Percentiles rank a stretch among this genome's conserved stretches.
Evolutionary conservation across 2,329 filamentous ascomycete species (phyloP).

Genomic region (Aspergillus hortae): DNA sequence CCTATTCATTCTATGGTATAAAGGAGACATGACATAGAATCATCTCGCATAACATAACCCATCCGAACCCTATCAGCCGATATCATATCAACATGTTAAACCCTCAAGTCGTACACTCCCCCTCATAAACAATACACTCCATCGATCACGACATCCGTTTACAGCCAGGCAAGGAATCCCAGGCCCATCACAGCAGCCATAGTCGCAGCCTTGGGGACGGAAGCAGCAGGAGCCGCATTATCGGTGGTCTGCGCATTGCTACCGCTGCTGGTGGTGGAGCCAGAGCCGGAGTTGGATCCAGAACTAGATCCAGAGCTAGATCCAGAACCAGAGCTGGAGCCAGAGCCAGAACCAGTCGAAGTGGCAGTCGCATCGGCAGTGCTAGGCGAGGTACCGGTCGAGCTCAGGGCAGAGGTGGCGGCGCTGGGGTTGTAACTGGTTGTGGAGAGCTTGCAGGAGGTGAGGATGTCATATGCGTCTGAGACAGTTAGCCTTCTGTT

Average conservation of each 20-base stretch:
- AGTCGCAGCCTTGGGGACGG: conserved; percentile 13
- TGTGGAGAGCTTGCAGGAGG: conserved; percentile 23
- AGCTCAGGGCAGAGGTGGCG: conserved; percentile 16
- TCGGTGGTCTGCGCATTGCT: not conserved
- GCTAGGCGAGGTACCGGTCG: not conserved
- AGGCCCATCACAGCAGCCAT: conserved; percentile 22
- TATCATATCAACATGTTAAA: not conserved
- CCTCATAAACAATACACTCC: no score
- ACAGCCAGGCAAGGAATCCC: conserved; percentile 24
- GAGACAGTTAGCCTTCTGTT: conserved; percentile 5
- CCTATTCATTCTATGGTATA: not conserved
- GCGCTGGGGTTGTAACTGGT: conserved; percentile 24
- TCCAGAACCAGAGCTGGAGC: not conserved
- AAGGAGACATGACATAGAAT: not conserved
- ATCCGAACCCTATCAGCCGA: not conserved
- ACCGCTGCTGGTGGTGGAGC: not conserved
- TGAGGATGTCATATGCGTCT: conserved; percentile 31
- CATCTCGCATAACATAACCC: not conserved
- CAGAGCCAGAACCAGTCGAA: not conserved
- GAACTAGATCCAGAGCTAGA: not conserved
- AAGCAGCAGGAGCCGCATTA: not conserved
- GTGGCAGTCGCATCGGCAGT: not conserved
- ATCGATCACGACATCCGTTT: not conserved
- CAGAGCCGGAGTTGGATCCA: not conserved
- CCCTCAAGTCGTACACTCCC: no score